Evolutionary conservation across 495 filamentous ascomycete species (phyloP).

Genomic region (Parachaetomium inaequale): DNA sequence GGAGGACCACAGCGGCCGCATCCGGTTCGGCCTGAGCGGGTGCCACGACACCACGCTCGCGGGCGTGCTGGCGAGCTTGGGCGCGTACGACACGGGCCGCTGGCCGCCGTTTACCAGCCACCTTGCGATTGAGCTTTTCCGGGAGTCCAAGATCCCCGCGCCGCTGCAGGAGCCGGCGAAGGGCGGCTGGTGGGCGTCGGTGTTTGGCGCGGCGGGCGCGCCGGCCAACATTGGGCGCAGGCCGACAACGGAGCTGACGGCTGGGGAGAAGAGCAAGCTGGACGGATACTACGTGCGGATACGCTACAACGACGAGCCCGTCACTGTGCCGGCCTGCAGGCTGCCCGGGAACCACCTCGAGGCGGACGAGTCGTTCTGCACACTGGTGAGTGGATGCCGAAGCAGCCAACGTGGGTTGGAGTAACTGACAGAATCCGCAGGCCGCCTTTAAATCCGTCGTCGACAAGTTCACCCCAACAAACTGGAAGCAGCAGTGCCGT

Average conservation of each 20-base stretch:
- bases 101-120: conserved; percentile 95
- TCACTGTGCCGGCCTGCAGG: conserved; percentile 78
- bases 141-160: conserved; percentile 34
- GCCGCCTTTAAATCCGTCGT: conserved; percentile 88
- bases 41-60: conserved; percentile 96
- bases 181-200: conserved; percentile 45
- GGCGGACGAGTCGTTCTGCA: conserved; percentile 90
- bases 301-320: conserved; percentile 80
- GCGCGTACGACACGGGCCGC: conserved; percentile 64
- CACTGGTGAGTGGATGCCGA: conserved; percentile 54
- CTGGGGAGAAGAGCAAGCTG: conserved; percentile 50
- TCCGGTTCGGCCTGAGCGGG: conserved; percentile 64
- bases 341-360: conserved; percentile 75
- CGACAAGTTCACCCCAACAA: conserved; percentile 78
- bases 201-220: conserved; percentile 37
- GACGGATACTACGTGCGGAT: conserved; percentile 87
- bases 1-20: conserved; percentile 50
- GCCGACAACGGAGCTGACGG: conserved; percentile 44
- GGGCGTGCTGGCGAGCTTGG: conserved; percentile 70
- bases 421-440: conserved; percentile 36
- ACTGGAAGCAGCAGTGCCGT: conserved; percentile 74
- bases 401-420: background rate
- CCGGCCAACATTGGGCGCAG: conserved; percentile 50
- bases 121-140: conserved; percentile 87
- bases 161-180: conserved; percentile 17